phyloP scores from a whole-genome alignment of 2,329 filamentous ascomycete species.

The Amauroascus verrucosus region DNA sequence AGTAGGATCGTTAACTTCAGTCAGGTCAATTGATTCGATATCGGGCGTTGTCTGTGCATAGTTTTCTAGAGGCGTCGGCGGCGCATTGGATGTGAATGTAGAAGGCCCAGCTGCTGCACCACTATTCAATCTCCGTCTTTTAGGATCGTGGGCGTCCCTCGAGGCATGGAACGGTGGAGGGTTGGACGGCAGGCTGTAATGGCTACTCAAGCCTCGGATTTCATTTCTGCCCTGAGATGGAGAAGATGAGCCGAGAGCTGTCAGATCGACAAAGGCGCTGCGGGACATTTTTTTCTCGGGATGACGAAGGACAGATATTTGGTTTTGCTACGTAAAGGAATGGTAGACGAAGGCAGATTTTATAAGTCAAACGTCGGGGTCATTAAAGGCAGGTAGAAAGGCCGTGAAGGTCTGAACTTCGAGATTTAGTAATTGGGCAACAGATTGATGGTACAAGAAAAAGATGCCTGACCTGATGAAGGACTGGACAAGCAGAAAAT shows the following conservation, averaged over 20 bases:
- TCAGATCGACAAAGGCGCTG: slow-evolving; percentile 15
- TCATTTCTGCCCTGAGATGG: not conserved
- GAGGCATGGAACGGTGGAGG: not conserved
- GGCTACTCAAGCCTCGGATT: not conserved
- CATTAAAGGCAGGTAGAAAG: no score
- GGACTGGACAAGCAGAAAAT: no score
- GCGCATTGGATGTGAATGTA: not conserved
- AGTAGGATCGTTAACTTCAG: slow-evolving; percentile 33
- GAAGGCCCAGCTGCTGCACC: slow-evolving; percentile 8
- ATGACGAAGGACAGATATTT: not conserved
- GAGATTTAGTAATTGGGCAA: no score
- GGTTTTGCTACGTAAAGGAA: no score
- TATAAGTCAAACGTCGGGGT: no score
- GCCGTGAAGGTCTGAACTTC: no score
- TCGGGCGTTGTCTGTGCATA: slow-evolving; percentile 9
- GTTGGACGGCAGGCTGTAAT: not conserved
- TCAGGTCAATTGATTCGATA: slow-evolving; percentile 44
- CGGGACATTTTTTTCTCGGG: slow-evolving; percentile 8
- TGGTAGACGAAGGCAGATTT: no score
- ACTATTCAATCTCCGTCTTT: slow-evolving; percentile 11
- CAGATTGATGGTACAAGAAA: no score
- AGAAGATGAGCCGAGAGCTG: slow-evolving; percentile 1
- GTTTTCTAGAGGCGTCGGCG: not conserved
- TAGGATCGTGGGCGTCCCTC: not conserved
- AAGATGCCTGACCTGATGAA: no score